A percentile compares a stretch with the other conserved stretches of the same genome.
Conservation (phyloP, 1,139 yeast genomes). For the Candida anutae region DNA sequence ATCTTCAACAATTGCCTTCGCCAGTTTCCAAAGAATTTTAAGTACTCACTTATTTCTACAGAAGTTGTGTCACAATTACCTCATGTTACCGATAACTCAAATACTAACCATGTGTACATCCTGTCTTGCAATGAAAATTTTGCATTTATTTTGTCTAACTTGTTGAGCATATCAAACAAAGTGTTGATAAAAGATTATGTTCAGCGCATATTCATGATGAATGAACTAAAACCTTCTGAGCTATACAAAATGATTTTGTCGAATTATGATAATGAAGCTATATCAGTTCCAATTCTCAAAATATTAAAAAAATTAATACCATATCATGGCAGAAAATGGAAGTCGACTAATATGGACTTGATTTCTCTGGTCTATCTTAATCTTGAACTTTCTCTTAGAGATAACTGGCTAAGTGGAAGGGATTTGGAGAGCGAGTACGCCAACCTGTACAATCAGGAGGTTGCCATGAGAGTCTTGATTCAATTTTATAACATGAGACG, state of each 20-base stretch:
- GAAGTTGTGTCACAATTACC: conserved; percentile 20
- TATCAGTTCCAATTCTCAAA: conserved; percentile 65
- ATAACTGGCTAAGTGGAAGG: conserved; percentile 84
- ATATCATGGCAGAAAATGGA: conserved; percentile 92
- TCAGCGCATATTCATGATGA: conserved; percentile 47
- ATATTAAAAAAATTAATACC: conserved; percentile 78
- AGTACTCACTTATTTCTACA: conserved; percentile 24
- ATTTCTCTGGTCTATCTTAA: conserved; percentile 82
- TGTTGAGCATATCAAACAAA: conserved; percentile 38
- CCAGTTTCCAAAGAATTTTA: conserved; percentile 9
- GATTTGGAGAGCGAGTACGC: conserved; percentile 71
- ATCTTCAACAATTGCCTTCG: conserved; percentile 38
- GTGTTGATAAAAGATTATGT: conserved; percentile 39
- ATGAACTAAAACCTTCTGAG: conserved; percentile 51
- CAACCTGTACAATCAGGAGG: conserved; percentile 80
- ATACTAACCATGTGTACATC: conserved; percentile 22
- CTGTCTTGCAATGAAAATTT: conserved; percentile 32
- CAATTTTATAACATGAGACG: conserved; percentile 68
- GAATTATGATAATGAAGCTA: conserved; percentile 50
- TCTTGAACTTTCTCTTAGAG: conserved; percentile 63
- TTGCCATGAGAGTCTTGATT: conserved; percentile 70
- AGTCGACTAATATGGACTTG: conserved; percentile 84
- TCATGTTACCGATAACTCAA: conserved; percentile 17
- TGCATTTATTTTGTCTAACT: conserved; percentile 37
- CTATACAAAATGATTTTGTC: conserved; percentile 34